phyloP scores from a whole-genome alignment of 1,139 yeast species.

The Candida sanyaensis region DNA sequence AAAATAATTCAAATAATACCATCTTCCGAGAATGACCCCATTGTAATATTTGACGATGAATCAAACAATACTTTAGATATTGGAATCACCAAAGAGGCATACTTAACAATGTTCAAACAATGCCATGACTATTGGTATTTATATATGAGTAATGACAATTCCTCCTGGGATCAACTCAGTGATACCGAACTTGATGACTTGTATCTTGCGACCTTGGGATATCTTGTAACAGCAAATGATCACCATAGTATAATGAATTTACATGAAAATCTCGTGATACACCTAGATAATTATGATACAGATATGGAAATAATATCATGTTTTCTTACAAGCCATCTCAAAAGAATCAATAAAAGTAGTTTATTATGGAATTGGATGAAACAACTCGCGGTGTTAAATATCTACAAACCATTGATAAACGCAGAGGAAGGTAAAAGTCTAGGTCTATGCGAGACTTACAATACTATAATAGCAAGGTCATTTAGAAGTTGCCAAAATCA shows the following conservation, averaged over 20 bases:
- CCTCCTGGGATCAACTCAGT: not conserved
- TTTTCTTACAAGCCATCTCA: slow-evolving; percentile 33
- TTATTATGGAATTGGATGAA: slow-evolving; percentile 41
- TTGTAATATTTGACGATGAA: slow-evolving; percentile 13
- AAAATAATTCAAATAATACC: slow-evolving; percentile 28
- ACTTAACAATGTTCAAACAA: slow-evolving; percentile 33
- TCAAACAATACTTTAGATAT: slow-evolving; percentile 28
- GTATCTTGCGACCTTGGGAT: slow-evolving; percentile 33
- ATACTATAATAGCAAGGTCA: slow-evolving; percentile 20
- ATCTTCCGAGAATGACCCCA: slow-evolving; percentile 8
- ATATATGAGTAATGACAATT: not conserved
- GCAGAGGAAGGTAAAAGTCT: not conserved
- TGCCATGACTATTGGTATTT: slow-evolving; percentile 37
- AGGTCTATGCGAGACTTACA: not conserved
- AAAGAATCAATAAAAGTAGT: slow-evolving; percentile 45
- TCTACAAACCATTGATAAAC: not conserved
- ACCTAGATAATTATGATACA: slow-evolving; percentile 15
- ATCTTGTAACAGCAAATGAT: slow-evolving; percentile 43
- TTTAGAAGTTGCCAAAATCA: slow-evolving; percentile 36
- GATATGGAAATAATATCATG: slow-evolving; percentile 36
- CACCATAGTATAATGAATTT: slow-evolving; percentile 34
- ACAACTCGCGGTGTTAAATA: slow-evolving; percentile 22
- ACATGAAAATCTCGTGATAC: slow-evolving; percentile 29
- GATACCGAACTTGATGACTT: slow-evolving; percentile 6
- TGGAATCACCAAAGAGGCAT: slow-evolving; percentile 34